Base-by-base conservation (phyloP, 805 yeast genomes). In the Hemisphaericaspora nanyangensis region DNA sequence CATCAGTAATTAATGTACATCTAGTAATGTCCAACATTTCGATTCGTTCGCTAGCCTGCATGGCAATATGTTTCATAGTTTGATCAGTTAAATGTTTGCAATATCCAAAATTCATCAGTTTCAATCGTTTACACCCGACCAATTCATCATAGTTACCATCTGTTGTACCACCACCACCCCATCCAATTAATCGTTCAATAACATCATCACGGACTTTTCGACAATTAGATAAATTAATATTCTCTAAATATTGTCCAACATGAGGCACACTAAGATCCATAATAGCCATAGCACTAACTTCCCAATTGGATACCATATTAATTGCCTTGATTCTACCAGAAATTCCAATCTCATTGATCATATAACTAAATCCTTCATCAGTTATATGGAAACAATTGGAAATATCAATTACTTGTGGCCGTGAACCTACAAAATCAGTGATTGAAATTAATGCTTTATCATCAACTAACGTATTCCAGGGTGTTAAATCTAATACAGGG, bases 361-460 rank as follows among this genome's bases (percentile, higher is more conserved):
- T 65, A 51, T 79, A 79, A 32, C 80, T 73, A 56, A 85, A 85
- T 0, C 90, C 88, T 44, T 74, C 81, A 55, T 84, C 90, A 0
- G 90, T 82, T 6, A 85, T 68, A 55, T 85, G 90, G 63, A 79
- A 84, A 54, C 93, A 85, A 54, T 80, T 80, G 17, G 88, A 79
- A 13, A 85, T 70, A 50, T 83, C 75, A 32, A 85, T 77, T 12
- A 55, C 42, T 43, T 65, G 63, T 0, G 89, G 90, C 39, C 89
- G 64, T 3, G 84, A 68, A 1, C 88, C 88, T 12, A 79, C 89
- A 57, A 85, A 80, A 47, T 80, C 77, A 0, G 84, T 77, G 40
- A 85, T 80, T 31, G 73, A 65, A 10, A 71, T 68, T 37, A 84
- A 60, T 1, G 78, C 74, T 6, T 65, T 52, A 56, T 85, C 90